Evolutionary conservation across 2,329 filamentous ascomycete genomes (phyloP).

Genomic region (Pseudogymnoascus pannorum): DNA sequence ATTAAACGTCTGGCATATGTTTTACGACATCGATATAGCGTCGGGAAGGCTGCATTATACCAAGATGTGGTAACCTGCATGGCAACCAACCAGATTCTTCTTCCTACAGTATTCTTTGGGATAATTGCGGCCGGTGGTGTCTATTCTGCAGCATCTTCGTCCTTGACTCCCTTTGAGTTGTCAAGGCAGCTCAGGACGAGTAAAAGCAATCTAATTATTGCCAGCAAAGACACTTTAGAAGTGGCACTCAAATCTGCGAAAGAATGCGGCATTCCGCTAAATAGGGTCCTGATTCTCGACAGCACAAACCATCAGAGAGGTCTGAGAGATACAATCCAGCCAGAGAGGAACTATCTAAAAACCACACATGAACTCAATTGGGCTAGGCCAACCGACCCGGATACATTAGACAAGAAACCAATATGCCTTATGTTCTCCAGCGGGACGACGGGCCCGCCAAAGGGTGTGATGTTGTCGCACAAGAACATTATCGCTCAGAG

Average conservation of each 20-base stretch:
- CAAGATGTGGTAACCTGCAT: background rate
- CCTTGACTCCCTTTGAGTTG: slow-evolving; percentile 62
- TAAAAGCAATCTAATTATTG: slow-evolving; percentile 59
- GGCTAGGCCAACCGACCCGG: slow-evolving; percentile 57
- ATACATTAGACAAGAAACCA: slow-evolving; percentile 43
- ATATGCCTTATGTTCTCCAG: slow-evolving; percentile 72
- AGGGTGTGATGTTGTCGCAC: slow-evolving; percentile 81
- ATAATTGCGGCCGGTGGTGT: slow-evolving; percentile 70
- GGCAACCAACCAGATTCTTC: background rate
- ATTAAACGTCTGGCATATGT: background rate
- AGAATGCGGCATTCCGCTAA: slow-evolving; percentile 45
- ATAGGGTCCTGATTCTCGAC: slow-evolving; percentile 60
- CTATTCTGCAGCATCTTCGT: slow-evolving; percentile 69
- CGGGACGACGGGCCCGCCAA: slow-evolving; percentile 74
- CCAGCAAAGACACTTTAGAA: slow-evolving; percentile 50
- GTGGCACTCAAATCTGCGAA: slow-evolving; percentile 59
- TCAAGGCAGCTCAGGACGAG: slow-evolving; percentile 69
- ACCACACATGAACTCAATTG: slow-evolving; percentile 41
- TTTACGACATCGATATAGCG: background rate
- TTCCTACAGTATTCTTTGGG: slow-evolving; percentile 52
- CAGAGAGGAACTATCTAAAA: slow-evolving; percentile 35
- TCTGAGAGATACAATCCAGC: slow-evolving; percentile 37
- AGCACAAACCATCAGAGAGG: slow-evolving; percentile 34
- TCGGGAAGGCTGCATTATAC: background rate
- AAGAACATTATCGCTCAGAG: slow-evolving; percentile 61